phyloP scores from a whole-genome alignment of 805 yeast species.

The Ogataea minuta region DNA sequence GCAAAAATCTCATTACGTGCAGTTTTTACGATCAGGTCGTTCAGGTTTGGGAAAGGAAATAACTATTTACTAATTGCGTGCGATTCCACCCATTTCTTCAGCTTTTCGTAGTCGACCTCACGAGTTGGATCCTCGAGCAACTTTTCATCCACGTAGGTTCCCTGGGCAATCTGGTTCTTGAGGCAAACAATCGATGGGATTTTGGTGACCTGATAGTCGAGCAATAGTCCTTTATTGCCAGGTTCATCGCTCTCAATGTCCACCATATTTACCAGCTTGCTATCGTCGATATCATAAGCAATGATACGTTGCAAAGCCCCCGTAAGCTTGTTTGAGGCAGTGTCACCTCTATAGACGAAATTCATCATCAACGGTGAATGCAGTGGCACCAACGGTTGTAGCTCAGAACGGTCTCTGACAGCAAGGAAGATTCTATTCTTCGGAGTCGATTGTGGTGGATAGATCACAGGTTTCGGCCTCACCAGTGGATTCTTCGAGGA shows the following conservation, averaged over 20 bases:
- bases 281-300: conserved; percentile 39
- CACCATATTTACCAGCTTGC: conserved; percentile 54
- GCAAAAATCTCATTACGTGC: conserved; percentile 64
- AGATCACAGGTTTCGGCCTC: conserved; percentile 32
- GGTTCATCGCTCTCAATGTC: conserved; percentile 70
- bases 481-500: conserved; percentile 28
- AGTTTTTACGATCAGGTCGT: conserved; percentile 87
- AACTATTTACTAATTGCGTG: conserved; percentile 35
- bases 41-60: conserved; percentile 59
- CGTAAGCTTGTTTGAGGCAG: conserved; percentile 59
- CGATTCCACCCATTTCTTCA: conserved; percentile 44
- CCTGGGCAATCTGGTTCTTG: conserved; percentile 59
- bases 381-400: conserved; percentile 51
- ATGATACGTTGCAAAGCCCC: conserved; percentile 56
- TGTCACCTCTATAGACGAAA: conserved; percentile 68
- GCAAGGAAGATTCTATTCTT: conserved; percentile 48
- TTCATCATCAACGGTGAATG: conserved; percentile 66
- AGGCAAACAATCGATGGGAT: conserved; percentile 70
- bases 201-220: conserved; percentile 49
- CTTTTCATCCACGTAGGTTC: conserved; percentile 34
- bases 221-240: conserved; percentile 56
- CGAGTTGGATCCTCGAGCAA: conserved; percentile 28
- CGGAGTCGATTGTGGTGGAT: conserved; percentile 35
- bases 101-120: conserved; percentile 43
- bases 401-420: conserved; percentile 55